Base-by-base conservation (phyloP, 163 green algal species). In the Chlamydomonas reinhardtii region DNA sequence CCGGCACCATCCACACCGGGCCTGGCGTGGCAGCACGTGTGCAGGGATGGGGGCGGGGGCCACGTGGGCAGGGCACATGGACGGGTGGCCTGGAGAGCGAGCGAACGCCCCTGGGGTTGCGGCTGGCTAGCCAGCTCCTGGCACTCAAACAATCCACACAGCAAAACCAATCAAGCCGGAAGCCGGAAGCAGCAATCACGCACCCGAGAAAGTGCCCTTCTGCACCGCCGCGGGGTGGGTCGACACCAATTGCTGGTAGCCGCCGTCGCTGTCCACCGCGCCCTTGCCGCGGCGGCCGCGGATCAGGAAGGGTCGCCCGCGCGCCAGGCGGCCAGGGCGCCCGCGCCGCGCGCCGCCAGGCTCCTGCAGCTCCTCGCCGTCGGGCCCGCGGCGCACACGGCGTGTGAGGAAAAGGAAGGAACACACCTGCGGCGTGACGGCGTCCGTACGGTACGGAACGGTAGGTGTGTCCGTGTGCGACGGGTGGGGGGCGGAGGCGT, bases 1-100 rank as follows among this genome's bases (percentile, higher is more conserved):
- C 59, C 1, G 84, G 84, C 5, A 89, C 59, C 12, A 82, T 59
- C 74, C 75, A 89, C 5, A 89, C 65, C 24, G 66, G n/a, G 31
- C 84, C 84, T 85, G 69, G 39, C 39, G 39, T 5, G 5, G 39
- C 39, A 48, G 39, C 39, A n/a, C 39, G 39, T 8, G 39, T 5
- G 5, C 5, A 8, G 5, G 39, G 5, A 48, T 48, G 39, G 8
- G 39, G 39, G 39, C 39, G 8, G 39, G 39, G 39, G 39, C 5
- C 39, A 8, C 39, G 39, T 8, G 39, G 39, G 39, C 39, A 48
- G 39, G n/a, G n/a, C n/a, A n/a, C n/a, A n/a, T n/a, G n/a, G n/a
- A n/a, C n/a, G n/a, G n/a, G n/a, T n/a, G n/a, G n/a, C n/a, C n/a
- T n/a, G n/a, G n/a, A n/a, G n/a, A n/a, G n/a, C n/a, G n/a, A n/a